A percentile compares a stretch with the other conserved stretches of the same genome.
phyloP scores from a whole-genome alignment of 1,139 yeast genomes.

The Yamadazyma trypodendri region DNA sequence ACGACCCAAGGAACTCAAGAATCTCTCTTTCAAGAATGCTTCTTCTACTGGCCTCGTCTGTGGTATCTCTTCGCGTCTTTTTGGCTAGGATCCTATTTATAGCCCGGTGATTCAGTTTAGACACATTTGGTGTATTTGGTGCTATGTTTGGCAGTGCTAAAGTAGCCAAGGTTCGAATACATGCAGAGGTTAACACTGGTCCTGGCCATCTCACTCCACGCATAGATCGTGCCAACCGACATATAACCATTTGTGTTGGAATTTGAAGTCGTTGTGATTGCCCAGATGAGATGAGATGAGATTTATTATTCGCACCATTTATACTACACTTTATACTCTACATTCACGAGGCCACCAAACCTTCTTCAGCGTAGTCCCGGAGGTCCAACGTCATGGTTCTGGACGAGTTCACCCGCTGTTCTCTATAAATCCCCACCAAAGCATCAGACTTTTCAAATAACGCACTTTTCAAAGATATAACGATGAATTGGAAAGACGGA shows the following conservation, averaged over 20 bases:
- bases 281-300: constrained; percentile 3
- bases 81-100: constrained; percentile 1
- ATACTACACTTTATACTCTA: too few species aligned
- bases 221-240: neutral
- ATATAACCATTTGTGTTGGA: neutral
- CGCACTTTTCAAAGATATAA: constrained; percentile 85
- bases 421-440: constrained; percentile 89
- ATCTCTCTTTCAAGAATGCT: constrained; percentile 25
- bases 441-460: constrained; percentile 88
- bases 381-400: constrained; percentile 74
- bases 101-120: neutral
- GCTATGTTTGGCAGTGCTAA: neutral
- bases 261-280: neutral
- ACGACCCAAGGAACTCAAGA: constrained; percentile 19
- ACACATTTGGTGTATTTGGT: neutral
- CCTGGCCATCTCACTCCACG: too few species aligned
- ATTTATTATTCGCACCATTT: neutral
- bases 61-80: constrained; percentile 27
- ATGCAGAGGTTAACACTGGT: neutral
- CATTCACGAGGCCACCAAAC: too few species aligned
- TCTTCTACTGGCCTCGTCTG: constrained; percentile 27
- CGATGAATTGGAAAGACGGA: constrained; percentile 85
- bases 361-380: constrained; percentile 56
- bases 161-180: neutral
- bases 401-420: constrained; percentile 75